Evolutionary conservation across 1,284 basidiomycete species (phyloP).

Genomic region (Ustilago trichophora): DNA sequence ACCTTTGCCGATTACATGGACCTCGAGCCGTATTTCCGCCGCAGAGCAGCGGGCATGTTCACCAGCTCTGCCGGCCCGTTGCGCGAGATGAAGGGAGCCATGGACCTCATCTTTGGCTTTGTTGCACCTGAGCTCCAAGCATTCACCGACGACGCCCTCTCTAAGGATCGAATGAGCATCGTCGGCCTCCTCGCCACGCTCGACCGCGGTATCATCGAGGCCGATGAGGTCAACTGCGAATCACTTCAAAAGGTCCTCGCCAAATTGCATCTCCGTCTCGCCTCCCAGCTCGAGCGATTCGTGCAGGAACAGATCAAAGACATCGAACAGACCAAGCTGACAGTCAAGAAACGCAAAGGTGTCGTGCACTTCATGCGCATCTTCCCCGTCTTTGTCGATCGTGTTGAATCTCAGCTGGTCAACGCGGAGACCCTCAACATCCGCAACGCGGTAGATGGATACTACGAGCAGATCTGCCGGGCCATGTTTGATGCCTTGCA

Average conservation of each 20-base stretch:
- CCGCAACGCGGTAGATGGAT: slow-evolving; percentile 78
- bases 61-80: slow-evolving; percentile 33
- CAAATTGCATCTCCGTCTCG: slow-evolving; percentile 75
- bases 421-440: slow-evolving; percentile 76
- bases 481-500: slow-evolving; percentile 91
- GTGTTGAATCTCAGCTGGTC: slow-evolving; percentile 85
- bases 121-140: slow-evolving; percentile 81
- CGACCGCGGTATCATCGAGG: slow-evolving; percentile 81
- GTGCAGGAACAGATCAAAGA: slow-evolving; percentile 79
- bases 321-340: slow-evolving; percentile 83
- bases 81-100: slow-evolving; percentile 70
- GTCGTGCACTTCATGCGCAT: slow-evolving; percentile 91
- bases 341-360: slow-evolving; percentile 89
- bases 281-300: slow-evolving; percentile 46
- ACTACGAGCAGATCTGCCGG: slow-evolving; percentile 86
- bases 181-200: slow-evolving; percentile 83
- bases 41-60: slow-evolving; percentile 76
- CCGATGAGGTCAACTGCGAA: slow-evolving; percentile 79
- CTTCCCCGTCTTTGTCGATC: slow-evolving; percentile 86
- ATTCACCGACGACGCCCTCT: slow-evolving; percentile 82
- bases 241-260: slow-evolving; percentile 80
- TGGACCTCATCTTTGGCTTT: slow-evolving; percentile 96
- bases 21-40: slow-evolving; percentile 90
- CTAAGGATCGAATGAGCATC: slow-evolving; percentile 81
- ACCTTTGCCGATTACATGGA: slow-evolving; percentile 97